Base-by-base conservation (phyloP, 1,284 basidiomycete species). In the Caloboletus firmus region DNA sequence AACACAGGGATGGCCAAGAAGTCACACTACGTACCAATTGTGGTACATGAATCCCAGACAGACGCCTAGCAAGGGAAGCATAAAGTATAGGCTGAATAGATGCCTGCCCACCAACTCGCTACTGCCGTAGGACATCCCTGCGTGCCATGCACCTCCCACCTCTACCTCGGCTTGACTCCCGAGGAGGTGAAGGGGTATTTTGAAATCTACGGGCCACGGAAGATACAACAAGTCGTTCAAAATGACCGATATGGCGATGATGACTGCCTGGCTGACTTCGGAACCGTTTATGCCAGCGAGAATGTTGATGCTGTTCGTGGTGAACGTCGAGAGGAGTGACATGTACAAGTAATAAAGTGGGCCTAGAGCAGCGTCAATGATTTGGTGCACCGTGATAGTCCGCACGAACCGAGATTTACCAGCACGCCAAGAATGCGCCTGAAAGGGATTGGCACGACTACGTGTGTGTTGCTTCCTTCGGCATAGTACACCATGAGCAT, bases 271-370 rank as follows among this genome's bases (percentile, higher is more conserved):
- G 50, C 87, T 85, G 55, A 89, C 91, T 77, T 99, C 97, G 1
- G 97, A 89, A 12, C 96, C 97, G 68, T 99, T 99, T 64, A 98
- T 92, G 6, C 97, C 97, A 4, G 96, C 97, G 9, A 99, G 84
- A 63, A 99, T 99, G 72, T 99, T 99, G 81, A 99, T 98, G 71
- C 91, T 91, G 74, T 99, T 99, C 13, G 95, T 98, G 55, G 93
- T 88, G 71, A 99, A 99, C 0, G 94, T 99, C 15, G 95, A 98
- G 10, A 99, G 79, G 34, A 98, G 76, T 7, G 93, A 85, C 88
- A 99, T 98, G 77, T 98, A 99, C 45, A 96, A 59, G 72, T 99
- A 99, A 74, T 99, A 99, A 15, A 98, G 73, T 0, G 93, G 93
- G 2, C 95, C 95, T 93, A 59, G 51, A 32, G 37, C 8, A 4